Evolutionary conservation across 1,139 yeast genomes (phyloP).

Genomic region (Candida labiduridarum): DNA sequence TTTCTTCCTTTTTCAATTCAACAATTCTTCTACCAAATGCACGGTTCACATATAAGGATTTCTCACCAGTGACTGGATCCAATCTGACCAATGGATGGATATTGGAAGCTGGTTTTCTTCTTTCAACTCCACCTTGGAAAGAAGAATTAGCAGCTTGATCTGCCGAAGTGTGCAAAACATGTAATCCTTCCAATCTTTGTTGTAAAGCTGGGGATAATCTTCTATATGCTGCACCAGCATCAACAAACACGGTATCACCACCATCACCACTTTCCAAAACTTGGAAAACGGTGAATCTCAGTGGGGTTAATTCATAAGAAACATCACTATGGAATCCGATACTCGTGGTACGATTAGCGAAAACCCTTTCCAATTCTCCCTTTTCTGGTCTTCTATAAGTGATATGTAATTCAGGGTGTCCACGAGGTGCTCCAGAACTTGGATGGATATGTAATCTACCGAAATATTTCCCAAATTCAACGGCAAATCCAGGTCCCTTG

Average conservation of each 20-base stretch:
- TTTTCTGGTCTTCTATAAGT: slow-evolving; percentile 34
- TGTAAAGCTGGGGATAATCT: slow-evolving; percentile 33
- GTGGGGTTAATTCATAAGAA: slow-evolving; percentile 33
- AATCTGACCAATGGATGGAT: slow-evolving; percentile 60
- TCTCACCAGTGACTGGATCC: slow-evolving; percentile 59
- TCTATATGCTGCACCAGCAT: slow-evolving; percentile 33
- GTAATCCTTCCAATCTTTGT: slow-evolving; percentile 29
- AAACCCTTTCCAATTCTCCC: slow-evolving; percentile 22
- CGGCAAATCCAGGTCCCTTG: slow-evolving; percentile 32
- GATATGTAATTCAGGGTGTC: slow-evolving; percentile 31
- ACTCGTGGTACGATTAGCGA: slow-evolving; percentile 20
- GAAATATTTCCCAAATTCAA: slow-evolving; percentile 31
- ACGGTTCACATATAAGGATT: slow-evolving; percentile 53
- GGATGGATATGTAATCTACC: slow-evolving; percentile 39
- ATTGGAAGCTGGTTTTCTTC: slow-evolving; percentile 45
- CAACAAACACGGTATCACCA: slow-evolving; percentile 38
- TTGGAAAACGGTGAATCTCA: slow-evolving; percentile 33
- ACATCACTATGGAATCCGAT: slow-evolving; percentile 35
- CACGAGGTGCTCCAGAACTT: slow-evolving; percentile 27
- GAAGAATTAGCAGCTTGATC: slow-evolving; percentile 62
- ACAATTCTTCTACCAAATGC: slow-evolving; percentile 58
- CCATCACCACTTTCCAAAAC: slow-evolving; percentile 37
- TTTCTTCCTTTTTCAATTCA: slow-evolving; percentile 59
- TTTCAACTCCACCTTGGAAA: slow-evolving; percentile 42
- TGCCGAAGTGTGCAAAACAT: slow-evolving; percentile 63